Base-by-base conservation (phyloP, 139 green algal genomes). In the Micractinium conductrix region DNA sequence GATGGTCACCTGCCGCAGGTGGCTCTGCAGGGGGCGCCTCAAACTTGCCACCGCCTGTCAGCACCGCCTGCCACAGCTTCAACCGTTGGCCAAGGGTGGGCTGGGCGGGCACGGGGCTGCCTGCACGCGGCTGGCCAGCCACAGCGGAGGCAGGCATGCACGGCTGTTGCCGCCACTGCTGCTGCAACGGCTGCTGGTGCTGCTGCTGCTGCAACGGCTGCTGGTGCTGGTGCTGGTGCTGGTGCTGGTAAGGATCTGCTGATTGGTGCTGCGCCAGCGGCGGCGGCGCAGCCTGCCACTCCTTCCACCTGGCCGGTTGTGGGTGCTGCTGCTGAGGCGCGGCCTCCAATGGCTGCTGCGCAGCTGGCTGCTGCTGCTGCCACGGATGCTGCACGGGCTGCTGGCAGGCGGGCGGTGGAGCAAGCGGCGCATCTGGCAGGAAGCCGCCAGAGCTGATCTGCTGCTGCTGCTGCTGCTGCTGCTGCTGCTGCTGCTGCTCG, bases 31-130 rank as follows among this genome's bases (percentile, higher is more conserved):
- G 33, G 1, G 79, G 79, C 1, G 48, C 67, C 1, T 24, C 44
- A 69, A 44, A 85, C 26, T 37, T 37, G 37, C 19, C 21, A 19
- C n/a, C 33, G 48, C 48, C 37, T 0, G 70, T 12, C 33, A 85
- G 79, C 21, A 71, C 65, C 4, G 79, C 69, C 45, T 85, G 79
- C 24, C 60, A 40, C 37, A 81, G 75, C 75, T 81, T 81, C 45
- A 45, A 16, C 48, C 16, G 48, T 28, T 69, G 62, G 4, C 26
- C 58, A 19, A 19, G 37, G 35, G 62, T 28, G 22, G 62, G 28
- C 62, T 69, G 16, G 22, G 26, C 26, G 28, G 42, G 9, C 55
- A 43, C 45, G 55, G 21, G 48, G 48, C 12, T 58, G 48, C 12
- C 48, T 58, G 48, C 12, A 58, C 16, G 48, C 48, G 10, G 48